These are phyloP conservation scores for Eustoma russellianum DNA, from an alignment of 257 asterid species.

Conservation along the genomic window DNA sequence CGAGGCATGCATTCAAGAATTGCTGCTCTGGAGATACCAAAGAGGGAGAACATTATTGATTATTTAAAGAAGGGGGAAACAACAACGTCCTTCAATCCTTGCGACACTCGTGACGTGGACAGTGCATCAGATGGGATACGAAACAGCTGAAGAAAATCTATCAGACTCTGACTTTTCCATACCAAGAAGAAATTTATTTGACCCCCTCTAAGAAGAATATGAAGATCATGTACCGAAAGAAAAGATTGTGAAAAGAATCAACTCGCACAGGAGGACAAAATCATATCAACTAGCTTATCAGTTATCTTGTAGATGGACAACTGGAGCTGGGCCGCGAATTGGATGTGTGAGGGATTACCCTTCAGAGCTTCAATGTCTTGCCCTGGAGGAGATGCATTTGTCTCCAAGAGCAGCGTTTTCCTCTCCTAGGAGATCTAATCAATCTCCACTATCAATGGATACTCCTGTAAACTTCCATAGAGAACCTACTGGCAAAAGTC, in stretches of 20 bases:
- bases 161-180: conserved; percentile 50
- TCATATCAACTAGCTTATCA: conserved; percentile 74
- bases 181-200: conserved; percentile 54
- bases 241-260: conserved; percentile 55
- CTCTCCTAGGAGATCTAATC: conserved; percentile 27
- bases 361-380: conserved; percentile 60
- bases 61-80: conserved; percentile 21
- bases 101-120: conserved; percentile 2
- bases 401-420: conserved; percentile 44
- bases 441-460: not conserved
- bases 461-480: conserved; percentile 12
- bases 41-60: conserved; percentile 22
- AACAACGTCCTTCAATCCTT: conserved; percentile 14
- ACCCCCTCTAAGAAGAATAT: conserved; percentile 21
- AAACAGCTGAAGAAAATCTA: conserved; percentile 63
- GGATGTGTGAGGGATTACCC: conserved; percentile 93
- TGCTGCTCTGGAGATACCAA: conserved; percentile 47
- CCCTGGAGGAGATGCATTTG: conserved; percentile 55
- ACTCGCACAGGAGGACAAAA: conserved; percentile 53
- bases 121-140: conserved; percentile 53
- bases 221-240: conserved; percentile 49
- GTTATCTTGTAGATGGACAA: conserved; percentile 76
- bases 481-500: conserved; percentile 23
- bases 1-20: conserved; percentile 44
- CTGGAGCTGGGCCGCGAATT: conserved; percentile 93